A percentile compares a stretch with the other conserved stretches of the same genome.
These are phyloP conservation scores for Glebionis coronaria DNA, from an alignment of 129 eudicot species.

Conservation along the genomic window DNA sequence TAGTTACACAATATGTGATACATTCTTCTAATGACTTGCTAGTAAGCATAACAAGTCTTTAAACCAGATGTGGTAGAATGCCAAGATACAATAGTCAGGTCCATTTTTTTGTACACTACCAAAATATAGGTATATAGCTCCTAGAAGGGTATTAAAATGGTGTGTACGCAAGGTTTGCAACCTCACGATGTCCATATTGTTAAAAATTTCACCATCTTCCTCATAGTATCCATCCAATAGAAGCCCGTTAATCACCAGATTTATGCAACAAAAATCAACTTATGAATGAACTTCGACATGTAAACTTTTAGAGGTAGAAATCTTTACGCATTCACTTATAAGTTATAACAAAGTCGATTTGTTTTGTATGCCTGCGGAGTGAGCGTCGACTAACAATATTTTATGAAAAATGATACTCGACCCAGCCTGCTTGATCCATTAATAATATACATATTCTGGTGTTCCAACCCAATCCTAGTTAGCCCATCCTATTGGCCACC, in stretches of 20 bases:
- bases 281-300: background rate
- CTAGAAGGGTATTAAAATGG: constrained; percentile 39
- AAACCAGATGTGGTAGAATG: constrained; percentile 2
- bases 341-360: background rate
- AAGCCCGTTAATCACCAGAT: constrained; percentile 66
- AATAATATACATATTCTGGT: too few species aligned
- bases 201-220: constrained; percentile 73
- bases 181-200: constrained; percentile 84
- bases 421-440: too few species aligned
- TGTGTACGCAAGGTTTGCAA: constrained; percentile 20
- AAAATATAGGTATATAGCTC: constrained; percentile 21
- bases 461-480: too few species aligned
- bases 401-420: background rate
- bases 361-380: background rate
- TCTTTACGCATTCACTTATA: background rate
- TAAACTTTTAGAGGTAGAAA: background rate
- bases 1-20: background rate
- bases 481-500: too few species aligned
- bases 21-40: constrained; percentile 5
- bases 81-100: constrained; percentile 21
- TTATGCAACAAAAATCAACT: constrained; percentile 38
- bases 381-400: too few species aligned
- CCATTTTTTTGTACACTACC: constrained; percentile 30
- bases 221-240: constrained; percentile 40
- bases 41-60: constrained; percentile 7